Conservation (phyloP, 2,329 filamentous ascomycete species). For the Thermoascus crustaceus region DNA sequence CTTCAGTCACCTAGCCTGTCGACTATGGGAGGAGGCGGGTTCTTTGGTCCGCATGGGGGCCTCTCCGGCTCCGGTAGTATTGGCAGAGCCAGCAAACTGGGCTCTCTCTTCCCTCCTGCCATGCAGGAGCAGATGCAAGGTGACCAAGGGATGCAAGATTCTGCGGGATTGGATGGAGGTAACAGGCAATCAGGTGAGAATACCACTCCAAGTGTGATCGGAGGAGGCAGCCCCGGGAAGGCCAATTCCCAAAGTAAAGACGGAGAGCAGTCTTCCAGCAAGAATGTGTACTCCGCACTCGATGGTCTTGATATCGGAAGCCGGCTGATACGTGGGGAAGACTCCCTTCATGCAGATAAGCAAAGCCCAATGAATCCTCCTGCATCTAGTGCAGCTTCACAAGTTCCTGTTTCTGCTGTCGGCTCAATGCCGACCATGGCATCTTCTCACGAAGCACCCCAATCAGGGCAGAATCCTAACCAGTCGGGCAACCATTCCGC, state of each 20-base stretch:
- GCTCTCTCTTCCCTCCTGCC: constrained; percentile 74
- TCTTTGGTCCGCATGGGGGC: constrained; percentile 57
- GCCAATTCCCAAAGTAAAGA: constrained; percentile 13
- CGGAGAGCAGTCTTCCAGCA: constrained; percentile 32
- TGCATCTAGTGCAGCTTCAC: constrained; percentile 24
- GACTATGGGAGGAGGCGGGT: constrained; percentile 34
- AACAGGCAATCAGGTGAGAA: constrained; percentile 49
- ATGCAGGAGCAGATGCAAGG: constrained; percentile 87
- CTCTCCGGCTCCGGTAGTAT: constrained; percentile 56
- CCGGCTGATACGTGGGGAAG: constrained; percentile 9
- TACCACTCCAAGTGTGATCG: constrained; percentile 41
- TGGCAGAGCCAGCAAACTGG: constrained; percentile 71
- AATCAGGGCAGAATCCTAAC: constrained; percentile 27
- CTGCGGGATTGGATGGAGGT: constrained; percentile 48
- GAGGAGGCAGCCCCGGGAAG: constrained; percentile 51
- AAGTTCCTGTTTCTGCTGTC: constrained; percentile 30
- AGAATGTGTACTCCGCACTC: constrained; percentile 23
- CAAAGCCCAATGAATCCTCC: constrained; percentile 20
- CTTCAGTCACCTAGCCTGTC: constrained; percentile 48
- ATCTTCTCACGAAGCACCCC: constrained; percentile 21
- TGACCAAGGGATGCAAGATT: constrained; percentile 52
- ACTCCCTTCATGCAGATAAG: constrained; percentile 23
- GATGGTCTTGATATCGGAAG: constrained; percentile 6
- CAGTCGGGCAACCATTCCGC: constrained; percentile 41
- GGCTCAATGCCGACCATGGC: constrained; percentile 24